These are phyloP conservation scores for Gentiana dahurica DNA, from an alignment of 257 asterid species.

Conservation along the genomic window DNA sequence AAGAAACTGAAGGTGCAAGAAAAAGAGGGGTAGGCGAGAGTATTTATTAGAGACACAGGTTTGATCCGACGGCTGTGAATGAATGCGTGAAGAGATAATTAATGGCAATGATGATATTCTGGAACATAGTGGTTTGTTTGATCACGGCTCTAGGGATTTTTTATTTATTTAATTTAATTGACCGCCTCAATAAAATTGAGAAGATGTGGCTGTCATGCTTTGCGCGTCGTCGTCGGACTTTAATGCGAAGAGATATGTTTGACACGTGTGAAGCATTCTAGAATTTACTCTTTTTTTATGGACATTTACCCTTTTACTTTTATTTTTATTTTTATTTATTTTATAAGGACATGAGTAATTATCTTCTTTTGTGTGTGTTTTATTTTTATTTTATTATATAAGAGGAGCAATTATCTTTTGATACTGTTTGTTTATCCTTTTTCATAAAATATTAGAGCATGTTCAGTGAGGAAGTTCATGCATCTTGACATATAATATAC, in stretches of 20 bases:
- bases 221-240: constrained; percentile 14
- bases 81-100: constrained; percentile 1
- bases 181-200: constrained; percentile 29
- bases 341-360: too few relatives aligned
- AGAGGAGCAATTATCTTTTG: constrained; percentile 1
- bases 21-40: background rate
- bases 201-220: constrained; percentile 17
- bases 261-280: background rate
- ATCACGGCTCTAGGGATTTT: background rate
- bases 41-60: constrained; percentile 19
- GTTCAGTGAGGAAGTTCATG: too few relatives aligned
- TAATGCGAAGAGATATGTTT: constrained; percentile 9
- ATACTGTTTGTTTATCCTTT: background rate
- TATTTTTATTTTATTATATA: background rate
- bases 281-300: background rate
- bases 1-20: background rate
- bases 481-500: too few relatives aligned
- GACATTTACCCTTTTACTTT: background rate
- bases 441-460: background rate
- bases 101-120: constrained; percentile 16
- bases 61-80: constrained; percentile 34
- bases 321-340: background rate
- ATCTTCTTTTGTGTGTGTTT: too few relatives aligned
- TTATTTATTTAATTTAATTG: constrained; percentile 10
- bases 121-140: constrained; percentile 16